Conservation (phyloP, 2,329 filamentous ascomycete species). For the Cercospora beticola region DNA sequence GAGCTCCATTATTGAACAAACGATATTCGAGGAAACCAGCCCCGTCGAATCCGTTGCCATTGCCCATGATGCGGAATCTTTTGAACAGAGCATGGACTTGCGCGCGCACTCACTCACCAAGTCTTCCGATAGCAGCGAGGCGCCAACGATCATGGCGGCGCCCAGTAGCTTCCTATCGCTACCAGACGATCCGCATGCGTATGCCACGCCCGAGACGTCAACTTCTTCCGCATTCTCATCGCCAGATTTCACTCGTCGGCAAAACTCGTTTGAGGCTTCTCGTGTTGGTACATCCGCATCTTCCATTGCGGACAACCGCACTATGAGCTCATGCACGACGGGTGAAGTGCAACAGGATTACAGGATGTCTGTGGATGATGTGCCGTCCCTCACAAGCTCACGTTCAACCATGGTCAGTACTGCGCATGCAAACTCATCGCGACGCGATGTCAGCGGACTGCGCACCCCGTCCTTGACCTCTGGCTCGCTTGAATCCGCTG, state of each 20-base stretch:
- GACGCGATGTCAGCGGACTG: slow-evolving; percentile 39
- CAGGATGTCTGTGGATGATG: slow-evolving; percentile 69
- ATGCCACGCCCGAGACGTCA: slow-evolving; percentile 65
- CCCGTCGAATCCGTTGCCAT: slow-evolving; percentile 45
- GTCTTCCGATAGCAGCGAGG: slow-evolving; percentile 51
- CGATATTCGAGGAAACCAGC: slow-evolving; percentile 39
- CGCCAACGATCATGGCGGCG: slow-evolving; percentile 37
- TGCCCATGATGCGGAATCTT: slow-evolving; percentile 46
- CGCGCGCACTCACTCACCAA: slow-evolving; percentile 51
- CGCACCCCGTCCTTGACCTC: slow-evolving; percentile 45
- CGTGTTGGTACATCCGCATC: slow-evolving; percentile 74
- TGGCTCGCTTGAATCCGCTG: slow-evolving; percentile 39
- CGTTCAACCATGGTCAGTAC: slow-evolving; percentile 72
- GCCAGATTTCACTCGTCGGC: slow-evolving; percentile 62
- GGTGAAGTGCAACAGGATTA: slow-evolving; percentile 72
- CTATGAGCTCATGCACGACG: slow-evolving; percentile 68
- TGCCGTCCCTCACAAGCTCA: slow-evolving; percentile 73
- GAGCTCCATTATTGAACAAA: slow-evolving; percentile 38
- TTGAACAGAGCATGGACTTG: slow-evolving; percentile 38
- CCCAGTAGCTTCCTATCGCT: slow-evolving; percentile 40
- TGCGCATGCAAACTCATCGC: slow-evolving; percentile 53
- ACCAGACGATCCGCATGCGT: slow-evolving; percentile 45
- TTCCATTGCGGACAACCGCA: slow-evolving; percentile 68
- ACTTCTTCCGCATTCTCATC: slow-evolving; percentile 61
- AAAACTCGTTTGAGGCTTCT: slow-evolving; percentile 66